These are phyloP conservation scores for Blepharisma stoltei DNA, from an alignment of 73 alveolate genomes.

Conservation along the genomic window DNA sequence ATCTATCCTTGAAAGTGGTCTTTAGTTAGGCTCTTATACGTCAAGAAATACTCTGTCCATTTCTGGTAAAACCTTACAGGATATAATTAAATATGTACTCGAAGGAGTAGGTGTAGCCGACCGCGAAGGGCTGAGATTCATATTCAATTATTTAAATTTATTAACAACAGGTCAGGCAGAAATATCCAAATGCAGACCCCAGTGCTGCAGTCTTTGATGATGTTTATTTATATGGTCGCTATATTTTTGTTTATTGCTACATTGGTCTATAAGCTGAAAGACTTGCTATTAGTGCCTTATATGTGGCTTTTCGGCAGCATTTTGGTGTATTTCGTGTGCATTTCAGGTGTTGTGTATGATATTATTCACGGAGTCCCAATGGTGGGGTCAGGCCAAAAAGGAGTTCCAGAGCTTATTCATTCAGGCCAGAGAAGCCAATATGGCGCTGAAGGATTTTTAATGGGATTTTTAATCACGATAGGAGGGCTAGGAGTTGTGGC, in stretches of 20 bases:
- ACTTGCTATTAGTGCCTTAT: conserved; percentile 52
- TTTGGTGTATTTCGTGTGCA: conserved; percentile 62
- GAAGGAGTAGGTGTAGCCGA: too few relatives aligned
- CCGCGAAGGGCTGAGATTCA: too few relatives aligned
- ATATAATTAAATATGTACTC: too few relatives aligned
- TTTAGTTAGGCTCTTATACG: too few relatives aligned
- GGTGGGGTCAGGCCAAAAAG: conserved; percentile 39
- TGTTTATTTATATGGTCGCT: conserved; percentile 30
- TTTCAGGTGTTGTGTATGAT: conserved; percentile 70
- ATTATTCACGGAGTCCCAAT: conserved; percentile 66
- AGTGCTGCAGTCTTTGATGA: conserved; percentile 26
- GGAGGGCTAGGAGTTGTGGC: conserved; percentile 5
- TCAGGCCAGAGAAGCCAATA: conserved; percentile 71
- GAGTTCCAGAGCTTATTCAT: conserved; percentile 62
- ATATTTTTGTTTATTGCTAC: conserved; percentile 18
- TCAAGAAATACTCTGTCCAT: too few relatives aligned
- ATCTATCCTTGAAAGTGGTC: too few relatives aligned
- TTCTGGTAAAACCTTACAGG: too few relatives aligned
- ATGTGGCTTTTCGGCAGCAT: conserved; percentile 58
- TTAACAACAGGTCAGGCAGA: conserved; percentile 37
- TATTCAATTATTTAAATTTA: conserved; percentile 43
- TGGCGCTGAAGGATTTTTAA: conserved; percentile 76
- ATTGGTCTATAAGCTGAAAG: conserved; percentile 35
- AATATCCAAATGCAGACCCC: conserved; percentile 36
- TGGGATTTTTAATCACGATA: conserved; percentile 41